Evolutionary conservation across 495 filamentous ascomycete species (phyloP), one percentile per base, ranked within the genome.

Genomic region (Neurospora sublineolata): DNA sequence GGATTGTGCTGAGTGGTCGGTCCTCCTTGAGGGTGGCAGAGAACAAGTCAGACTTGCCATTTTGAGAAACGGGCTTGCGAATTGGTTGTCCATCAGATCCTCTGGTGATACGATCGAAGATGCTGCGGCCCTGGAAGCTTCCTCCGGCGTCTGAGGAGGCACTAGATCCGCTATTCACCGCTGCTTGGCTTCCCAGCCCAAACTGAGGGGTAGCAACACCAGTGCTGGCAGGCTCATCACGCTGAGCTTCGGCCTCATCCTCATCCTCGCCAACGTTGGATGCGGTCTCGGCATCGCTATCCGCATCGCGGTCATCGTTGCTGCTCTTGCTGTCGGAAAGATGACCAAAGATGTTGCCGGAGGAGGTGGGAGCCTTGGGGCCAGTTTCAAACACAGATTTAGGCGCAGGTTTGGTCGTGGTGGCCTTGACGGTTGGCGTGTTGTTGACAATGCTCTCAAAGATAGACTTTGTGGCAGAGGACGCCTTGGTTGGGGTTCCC

Each of bases 271-370:
- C 85, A 11, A 74, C 74, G 7, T 81, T 79, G n/a, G 79, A 78
- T 42, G 82, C 82, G 7, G 83, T 82, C 27, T 87, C 84, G 68
- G 76, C 84, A 6, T 77, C 82, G 39, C 77, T 79, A 30, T 85
- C 86, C 16, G 81, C 83, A 41, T 87, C 79, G 8, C 77, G 81
- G 38, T 81, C 78, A 60, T 84, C 81, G 46, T 83, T 79, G 33
- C 82, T 77, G 70, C 83, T 85, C 41, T 83, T 87, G 16, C 80
- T 82, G 41, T 85, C 87, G 2, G 88, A 89, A 41, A 90, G 80
- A 71, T 90, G 86, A 68, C 88, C 84, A 71, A 91, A 91, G 33
- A 90, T 89, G 72, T 90, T 91, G 42, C 67, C 14, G 1, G 74
- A 46, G n/a, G 73, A 12, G 23, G 76, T 69, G 36, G 75, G 68